phyloP scores from a whole-genome alignment of 441 rosid genomes.

The Pelargonium citronellum region DNA sequence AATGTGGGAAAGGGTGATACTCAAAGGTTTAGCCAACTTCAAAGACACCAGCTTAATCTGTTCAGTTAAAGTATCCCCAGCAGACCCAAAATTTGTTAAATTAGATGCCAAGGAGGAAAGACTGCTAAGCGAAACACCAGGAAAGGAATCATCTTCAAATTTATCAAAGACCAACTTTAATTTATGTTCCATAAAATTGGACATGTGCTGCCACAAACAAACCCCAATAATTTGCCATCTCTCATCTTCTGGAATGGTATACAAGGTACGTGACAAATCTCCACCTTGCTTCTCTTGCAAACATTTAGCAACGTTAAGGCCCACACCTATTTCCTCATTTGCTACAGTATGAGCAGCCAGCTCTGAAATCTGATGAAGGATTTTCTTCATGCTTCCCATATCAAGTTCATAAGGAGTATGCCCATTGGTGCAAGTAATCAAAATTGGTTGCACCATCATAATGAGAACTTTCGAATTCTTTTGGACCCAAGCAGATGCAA shows the following conservation, averaged over 20 bases:
- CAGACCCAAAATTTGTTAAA: slow-evolving; percentile 31
- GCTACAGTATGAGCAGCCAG: slow-evolving; percentile 28
- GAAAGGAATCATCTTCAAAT: slow-evolving; percentile 36
- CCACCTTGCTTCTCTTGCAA: slow-evolving; percentile 32
- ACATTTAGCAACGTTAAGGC: slow-evolving; percentile 21
- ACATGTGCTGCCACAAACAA: slow-evolving; percentile 79
- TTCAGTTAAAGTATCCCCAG: slow-evolving; percentile 33
- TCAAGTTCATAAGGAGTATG: slow-evolving; percentile 65
- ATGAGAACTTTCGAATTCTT: slow-evolving; percentile 53
- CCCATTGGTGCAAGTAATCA: slow-evolving; percentile 42
- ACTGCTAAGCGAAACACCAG: slow-evolving; percentile 29
- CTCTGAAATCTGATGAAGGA: slow-evolving; percentile 33
- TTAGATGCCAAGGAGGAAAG: slow-evolving; percentile 31
- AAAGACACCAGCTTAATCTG: slow-evolving; percentile 33
- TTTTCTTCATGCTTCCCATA: slow-evolving; percentile 46
- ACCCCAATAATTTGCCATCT: slow-evolving; percentile 60
- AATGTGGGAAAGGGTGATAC: slow-evolving; percentile 41
- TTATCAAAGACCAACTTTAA: slow-evolving; percentile 36
- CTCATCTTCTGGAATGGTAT: slow-evolving; percentile 66
- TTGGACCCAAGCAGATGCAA: slow-evolving; percentile 68
- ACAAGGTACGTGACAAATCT: slow-evolving; percentile 29
- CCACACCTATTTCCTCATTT: slow-evolving; percentile 25
- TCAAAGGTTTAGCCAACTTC: slow-evolving; percentile 46
- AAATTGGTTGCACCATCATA: slow-evolving; percentile 65
- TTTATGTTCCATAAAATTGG: slow-evolving; percentile 55